Evolutionary conservation across 345 rosid genomes (phyloP).

Genomic region (Nasturtium officinale): DNA sequence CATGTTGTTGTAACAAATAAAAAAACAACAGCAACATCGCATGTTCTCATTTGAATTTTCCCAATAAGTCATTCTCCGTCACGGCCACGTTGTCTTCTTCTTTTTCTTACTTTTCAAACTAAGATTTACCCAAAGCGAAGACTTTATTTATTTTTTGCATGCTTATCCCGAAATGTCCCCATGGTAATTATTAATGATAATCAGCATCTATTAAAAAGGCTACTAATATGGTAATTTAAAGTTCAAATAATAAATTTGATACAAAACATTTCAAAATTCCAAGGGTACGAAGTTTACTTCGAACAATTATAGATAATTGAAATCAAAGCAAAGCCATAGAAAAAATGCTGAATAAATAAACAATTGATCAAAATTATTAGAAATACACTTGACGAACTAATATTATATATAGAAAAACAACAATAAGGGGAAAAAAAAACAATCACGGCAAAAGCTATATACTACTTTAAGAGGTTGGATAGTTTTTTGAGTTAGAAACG

Average conservation of each 20-base stretch:
- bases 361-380: conserved; percentile 41
- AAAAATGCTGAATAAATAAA: conserved; percentile 28
- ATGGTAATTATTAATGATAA: conserved; percentile 11
- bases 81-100: conserved; percentile 41
- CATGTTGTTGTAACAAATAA: conserved; percentile 35
- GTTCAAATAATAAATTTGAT: conserved; percentile 4
- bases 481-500: conserved; percentile 58
- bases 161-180: conserved; percentile 39
- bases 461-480: conserved; percentile 21
- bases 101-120: conserved; percentile 1
- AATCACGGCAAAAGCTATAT: conserved; percentile 31
- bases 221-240: background rate
- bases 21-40: conserved; percentile 40
- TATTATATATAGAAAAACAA: conserved; percentile 1
- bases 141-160: conserved; percentile 29
- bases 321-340: conserved; percentile 6
- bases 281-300: background rate
- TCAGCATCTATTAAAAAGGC: conserved; percentile 20
- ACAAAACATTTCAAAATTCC: conserved; percentile 23
- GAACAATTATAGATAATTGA: background rate
- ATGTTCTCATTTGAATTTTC: conserved; percentile 43
- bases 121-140: conserved; percentile 36
- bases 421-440: conserved; percentile 11
- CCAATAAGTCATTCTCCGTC: conserved; percentile 40
- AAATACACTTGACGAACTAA: conserved; percentile 23